Base-by-base conservation (phyloP, 176 grass and related monocot genomes). In the Carex littledalei region DNA sequence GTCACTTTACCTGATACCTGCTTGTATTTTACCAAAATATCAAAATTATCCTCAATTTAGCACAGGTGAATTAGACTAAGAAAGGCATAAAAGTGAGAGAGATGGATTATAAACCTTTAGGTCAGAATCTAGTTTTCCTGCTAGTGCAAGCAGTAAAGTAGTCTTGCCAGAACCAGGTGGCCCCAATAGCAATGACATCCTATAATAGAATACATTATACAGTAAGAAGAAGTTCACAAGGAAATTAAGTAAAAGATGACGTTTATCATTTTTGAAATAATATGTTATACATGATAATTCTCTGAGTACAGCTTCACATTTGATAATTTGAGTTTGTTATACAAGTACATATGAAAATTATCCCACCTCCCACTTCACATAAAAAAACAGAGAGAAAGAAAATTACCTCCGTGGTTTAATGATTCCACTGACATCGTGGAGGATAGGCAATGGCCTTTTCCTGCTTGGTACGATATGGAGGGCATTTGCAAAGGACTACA, bases 81-180 rank as follows among this genome's bases (percentile, higher is more conserved):
- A 63, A 53, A 55, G n/a, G 7, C 41, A 67, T 80, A 79, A 67
- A 66, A 50, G 2, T 31, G 34, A 53, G 31, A 67, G 21, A 54
- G 24, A n/a, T 69, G 24, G 12, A 78, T 59, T 59, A 62, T 69
- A 57, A 3, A 90, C 88, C 60, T 78, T 94, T 61, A 97, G 89
- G 13, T 91, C 89, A 60, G 90, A 88, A 43, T 90, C 89, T 8
- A 97, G 89, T 85, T 97, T 97, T 85, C 94, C 94, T 0, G 94
- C 94, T 83, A 97, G 37, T 13, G 94, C 90, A 29, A 89, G 87
- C 9, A 97, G 86, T 72, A 97, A 79, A 39, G 94, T 91, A 12
- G 94, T 97, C 87, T 97, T 97, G 3, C 94, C 94, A 3, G 94
- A 91, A 0, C 90, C 90, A 14, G 94, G 94, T 37, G 92, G 92